Percentiles rank a stretch among this genome's conserved stretches.
Evolutionary conservation across 2,329 filamentous ascomycete genomes (phyloP).

Genomic region (Penicillium sp.): DNA sequence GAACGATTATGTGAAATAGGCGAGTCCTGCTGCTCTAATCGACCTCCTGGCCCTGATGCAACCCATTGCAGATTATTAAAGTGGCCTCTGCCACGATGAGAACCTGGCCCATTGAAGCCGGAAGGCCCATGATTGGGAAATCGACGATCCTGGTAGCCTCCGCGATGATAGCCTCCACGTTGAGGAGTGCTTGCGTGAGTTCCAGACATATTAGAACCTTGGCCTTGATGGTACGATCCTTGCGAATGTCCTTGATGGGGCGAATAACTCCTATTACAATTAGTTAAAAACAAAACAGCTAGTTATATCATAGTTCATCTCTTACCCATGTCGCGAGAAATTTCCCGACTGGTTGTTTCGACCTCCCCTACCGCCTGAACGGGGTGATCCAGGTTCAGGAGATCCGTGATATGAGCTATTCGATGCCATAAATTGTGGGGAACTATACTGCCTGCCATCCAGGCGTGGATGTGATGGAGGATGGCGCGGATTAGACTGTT

Average conservation of each 20-base stretch:
- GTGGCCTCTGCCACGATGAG: slow-evolving; percentile 55
- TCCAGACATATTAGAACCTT: slow-evolving; percentile 50
- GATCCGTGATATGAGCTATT: slow-evolving; percentile 52
- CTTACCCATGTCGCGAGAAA: slow-evolving; percentile 50
- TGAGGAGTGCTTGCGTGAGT: slow-evolving; percentile 47
- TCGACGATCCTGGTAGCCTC: slow-evolving; percentile 51
- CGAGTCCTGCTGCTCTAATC: slow-evolving; percentile 41
- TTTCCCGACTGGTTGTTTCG: slow-evolving; percentile 47
- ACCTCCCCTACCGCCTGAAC: slow-evolving; percentile 51
- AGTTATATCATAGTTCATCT: slow-evolving; percentile 10
- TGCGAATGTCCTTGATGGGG: slow-evolving; percentile 54
- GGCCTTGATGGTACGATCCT: slow-evolving; percentile 53
- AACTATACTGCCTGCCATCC: slow-evolving; percentile 50
- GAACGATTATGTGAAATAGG: slow-evolving; percentile 36
- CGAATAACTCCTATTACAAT: slow-evolving; percentile 54
- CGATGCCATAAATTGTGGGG: slow-evolving; percentile 21
- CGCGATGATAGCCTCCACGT: slow-evolving; percentile 60
- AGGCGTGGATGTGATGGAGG: slow-evolving; percentile 39
- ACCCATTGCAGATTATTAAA: slow-evolving; percentile 72
- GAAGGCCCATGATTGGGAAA: slow-evolving; percentile 45
- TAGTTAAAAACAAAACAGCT: slow-evolving; percentile 26
- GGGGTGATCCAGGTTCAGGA: slow-evolving; percentile 60
- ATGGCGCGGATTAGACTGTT: slow-evolving; percentile 24
- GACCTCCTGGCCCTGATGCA: slow-evolving; percentile 52
- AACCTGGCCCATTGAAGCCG: slow-evolving; percentile 37